Evolutionary conservation across 306 rosid genomes (phyloP).

Genomic region (Cucumis cinereus): DNA sequence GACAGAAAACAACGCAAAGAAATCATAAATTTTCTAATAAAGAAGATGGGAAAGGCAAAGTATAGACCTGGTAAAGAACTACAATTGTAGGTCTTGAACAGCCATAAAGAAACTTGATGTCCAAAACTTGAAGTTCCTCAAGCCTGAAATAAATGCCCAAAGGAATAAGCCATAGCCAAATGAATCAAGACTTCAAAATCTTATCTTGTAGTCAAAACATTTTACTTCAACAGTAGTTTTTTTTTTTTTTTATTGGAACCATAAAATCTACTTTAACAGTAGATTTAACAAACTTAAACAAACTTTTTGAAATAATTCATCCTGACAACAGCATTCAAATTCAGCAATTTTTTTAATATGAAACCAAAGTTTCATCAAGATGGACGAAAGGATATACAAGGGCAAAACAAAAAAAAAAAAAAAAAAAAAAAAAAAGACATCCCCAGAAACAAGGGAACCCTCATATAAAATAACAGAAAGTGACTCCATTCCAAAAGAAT

Average conservation of each 20-base stretch:
- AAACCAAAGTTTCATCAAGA: too few species aligned
- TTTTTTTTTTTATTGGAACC: too few species aligned
- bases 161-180: neutral
- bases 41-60: neutral
- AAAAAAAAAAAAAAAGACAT: too few species aligned
- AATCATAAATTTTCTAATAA: neutral
- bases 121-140: slow-evolving; percentile 98
- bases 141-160: slow-evolving; percentile 57
- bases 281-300: neutral
- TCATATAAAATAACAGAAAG: too few species aligned
- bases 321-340: neutral
- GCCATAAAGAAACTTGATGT: slow-evolving; percentile 88
- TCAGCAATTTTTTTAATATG: neutral
- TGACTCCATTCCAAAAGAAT: too few species aligned
- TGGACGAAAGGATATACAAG: too few species aligned
- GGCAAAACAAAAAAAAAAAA: too few species aligned
- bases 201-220: neutral
- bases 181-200: neutral
- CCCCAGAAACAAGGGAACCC: too few species aligned
- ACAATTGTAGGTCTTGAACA: slow-evolving; percentile 94
- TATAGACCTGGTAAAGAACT: slow-evolving; percentile 85
- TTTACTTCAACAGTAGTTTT: neutral
- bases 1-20: neutral
- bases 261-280: neutral
- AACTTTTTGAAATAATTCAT: neutral